Percentiles rank a stretch among this genome's conserved stretches.
These are phyloP conservation scores for Acorus gramineus DNA, from an alignment of 106 monocot species.

Conservation along the genomic window DNA sequence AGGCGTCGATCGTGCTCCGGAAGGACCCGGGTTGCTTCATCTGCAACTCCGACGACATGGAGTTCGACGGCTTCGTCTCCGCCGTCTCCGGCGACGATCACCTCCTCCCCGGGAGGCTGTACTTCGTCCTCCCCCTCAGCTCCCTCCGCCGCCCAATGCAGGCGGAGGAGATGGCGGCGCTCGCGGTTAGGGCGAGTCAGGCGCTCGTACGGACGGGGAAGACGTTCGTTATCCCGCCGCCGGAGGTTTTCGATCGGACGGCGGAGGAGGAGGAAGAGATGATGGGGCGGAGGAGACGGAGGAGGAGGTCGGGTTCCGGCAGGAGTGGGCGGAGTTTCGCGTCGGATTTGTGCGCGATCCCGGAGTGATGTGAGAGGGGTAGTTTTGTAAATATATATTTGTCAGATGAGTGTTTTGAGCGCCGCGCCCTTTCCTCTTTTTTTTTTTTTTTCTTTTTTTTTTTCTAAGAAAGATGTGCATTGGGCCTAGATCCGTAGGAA, in stretches of 20 bases:
- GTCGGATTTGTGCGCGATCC: slow-evolving; percentile 11
- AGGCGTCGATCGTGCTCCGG: slow-evolving; percentile 7
- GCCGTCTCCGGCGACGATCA: slow-evolving; percentile 2
- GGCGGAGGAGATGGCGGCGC: slow-evolving; percentile 19
- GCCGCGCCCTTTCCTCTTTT: too few species aligned
- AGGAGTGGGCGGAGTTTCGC: slow-evolving; percentile 1
- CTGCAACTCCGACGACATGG: slow-evolving; percentile 24
- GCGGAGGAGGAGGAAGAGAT: slow-evolving; percentile 2
- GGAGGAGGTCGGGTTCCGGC: slow-evolving; percentile 2
- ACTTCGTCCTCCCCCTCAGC: slow-evolving; percentile 15
- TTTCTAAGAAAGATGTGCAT: too few species aligned
- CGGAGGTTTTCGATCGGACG: not conserved
- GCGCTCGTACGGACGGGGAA: slow-evolving; percentile 7
- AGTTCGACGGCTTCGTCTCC: slow-evolving; percentile 15
- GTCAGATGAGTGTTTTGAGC: too few species aligned
- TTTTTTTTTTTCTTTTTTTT: too few species aligned
- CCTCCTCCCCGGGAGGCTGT: slow-evolving; percentile 14
- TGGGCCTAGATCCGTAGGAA: too few species aligned
- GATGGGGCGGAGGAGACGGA: not conserved
- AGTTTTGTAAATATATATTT: too few species aligned
- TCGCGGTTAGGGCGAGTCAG: slow-evolving; percentile 18
- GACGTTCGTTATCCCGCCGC: not conserved
- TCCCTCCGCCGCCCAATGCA: slow-evolving; percentile 8
- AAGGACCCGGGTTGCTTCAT: slow-evolving; percentile 8
- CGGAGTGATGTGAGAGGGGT: not conserved